phyloP scores from a whole-genome alignment of 257 asterid genomes.

The Nicotiana knightiana region DNA sequence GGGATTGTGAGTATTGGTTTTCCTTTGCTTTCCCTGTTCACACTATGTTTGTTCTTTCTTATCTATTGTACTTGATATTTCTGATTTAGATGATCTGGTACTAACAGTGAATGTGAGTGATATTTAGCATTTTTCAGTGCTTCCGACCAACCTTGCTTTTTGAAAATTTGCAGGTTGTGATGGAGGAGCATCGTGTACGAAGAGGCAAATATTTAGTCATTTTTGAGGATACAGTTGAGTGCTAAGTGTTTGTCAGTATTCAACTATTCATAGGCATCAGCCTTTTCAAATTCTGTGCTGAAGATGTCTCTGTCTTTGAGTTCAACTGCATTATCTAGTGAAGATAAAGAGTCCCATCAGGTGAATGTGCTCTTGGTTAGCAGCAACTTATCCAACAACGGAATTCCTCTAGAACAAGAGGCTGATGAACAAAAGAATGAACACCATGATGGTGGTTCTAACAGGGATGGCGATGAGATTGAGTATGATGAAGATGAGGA shows the following conservation, averaged over 20 bases:
- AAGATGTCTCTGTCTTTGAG: conserved; percentile 4
- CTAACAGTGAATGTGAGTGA: neutral
- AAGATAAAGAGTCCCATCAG: neutral
- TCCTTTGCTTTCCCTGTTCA: neutral
- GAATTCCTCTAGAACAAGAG: conserved; percentile 27
- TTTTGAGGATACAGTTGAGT: conserved; percentile 5
- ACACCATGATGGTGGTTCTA: conserved; percentile 19
- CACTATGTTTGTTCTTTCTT: neutral
- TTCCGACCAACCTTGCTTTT: neutral
- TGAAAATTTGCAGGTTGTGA: neutral
- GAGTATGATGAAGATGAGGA: conserved; percentile 58
- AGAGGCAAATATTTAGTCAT: neutral
- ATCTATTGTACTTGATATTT: neutral
- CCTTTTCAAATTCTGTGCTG: neutral
- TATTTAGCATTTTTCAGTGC: neutral
- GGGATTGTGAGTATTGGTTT: neutral
- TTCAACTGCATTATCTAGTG: conserved; percentile 5
- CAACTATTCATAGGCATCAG: neutral
- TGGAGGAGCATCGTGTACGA: neutral
- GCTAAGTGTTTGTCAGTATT: neutral
- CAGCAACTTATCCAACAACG: conserved; percentile 10
- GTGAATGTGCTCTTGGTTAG: neutral
- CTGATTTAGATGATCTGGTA: neutral
- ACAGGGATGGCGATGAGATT: conserved; percentile 24
- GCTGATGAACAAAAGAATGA: conserved; percentile 26